These are phyloP conservation scores for Yarrowia sp. DNA, from an alignment of 805 yeast species.

Conservation along the genomic window DNA sequence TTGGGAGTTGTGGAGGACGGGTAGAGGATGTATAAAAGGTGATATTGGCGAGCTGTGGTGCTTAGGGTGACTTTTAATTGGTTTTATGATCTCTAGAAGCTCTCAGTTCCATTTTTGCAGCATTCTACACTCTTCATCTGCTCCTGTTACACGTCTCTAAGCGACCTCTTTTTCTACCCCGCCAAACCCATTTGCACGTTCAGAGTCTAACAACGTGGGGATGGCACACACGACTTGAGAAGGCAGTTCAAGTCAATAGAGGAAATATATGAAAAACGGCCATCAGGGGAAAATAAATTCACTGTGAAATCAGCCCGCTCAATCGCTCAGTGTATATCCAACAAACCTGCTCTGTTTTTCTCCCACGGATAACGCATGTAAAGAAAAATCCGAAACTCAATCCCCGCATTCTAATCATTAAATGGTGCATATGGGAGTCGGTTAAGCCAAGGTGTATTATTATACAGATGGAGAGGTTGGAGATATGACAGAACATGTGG, in stretches of 20 bases:
- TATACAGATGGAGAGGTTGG: neutral
- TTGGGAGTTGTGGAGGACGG: neutral
- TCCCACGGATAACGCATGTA: neutral
- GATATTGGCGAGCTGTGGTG: neutral
- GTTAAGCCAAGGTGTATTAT: neutral
- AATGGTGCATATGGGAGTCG: neutral
- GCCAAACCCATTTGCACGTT: slow-evolving; percentile 15
- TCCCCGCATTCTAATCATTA: slow-evolving; percentile 22
- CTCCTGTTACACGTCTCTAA: neutral
- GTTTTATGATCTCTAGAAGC: neutral
- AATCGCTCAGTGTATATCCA: neutral
- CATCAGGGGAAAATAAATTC: neutral
- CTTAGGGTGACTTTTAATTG: too few species aligned
- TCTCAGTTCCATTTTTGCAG: neutral
- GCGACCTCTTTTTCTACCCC: neutral
- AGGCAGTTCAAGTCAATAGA: neutral
- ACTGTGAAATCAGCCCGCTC: neutral
- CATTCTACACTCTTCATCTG: neutral
- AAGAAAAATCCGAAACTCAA: slow-evolving; percentile 10
- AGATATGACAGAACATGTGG: neutral
- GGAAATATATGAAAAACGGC: neutral
- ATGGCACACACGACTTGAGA: neutral
- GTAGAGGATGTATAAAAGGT: neutral
- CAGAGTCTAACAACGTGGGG: slow-evolving; percentile 1
- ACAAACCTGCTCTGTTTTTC: neutral